These are phyloP conservation scores for Microbotryum saponariae DNA, from an alignment of 1,284 basidiomycete genomes.

Conservation along the genomic window DNA sequence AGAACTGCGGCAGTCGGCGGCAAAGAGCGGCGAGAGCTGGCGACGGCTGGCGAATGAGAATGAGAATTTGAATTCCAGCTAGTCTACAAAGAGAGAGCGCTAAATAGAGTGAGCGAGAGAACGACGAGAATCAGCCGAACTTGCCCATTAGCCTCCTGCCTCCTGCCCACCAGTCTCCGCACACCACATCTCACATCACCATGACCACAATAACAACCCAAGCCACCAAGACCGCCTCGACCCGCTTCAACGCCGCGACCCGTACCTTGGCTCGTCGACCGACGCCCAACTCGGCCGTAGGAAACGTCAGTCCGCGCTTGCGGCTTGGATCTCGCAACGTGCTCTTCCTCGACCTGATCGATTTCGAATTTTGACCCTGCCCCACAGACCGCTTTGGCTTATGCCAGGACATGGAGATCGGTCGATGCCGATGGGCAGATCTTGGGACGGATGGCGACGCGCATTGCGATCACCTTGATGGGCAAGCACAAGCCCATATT, in stretches of 20 bases:
- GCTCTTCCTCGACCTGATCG: not conserved
- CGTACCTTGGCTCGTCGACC: not conserved
- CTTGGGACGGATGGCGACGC: slow-evolving; percentile 84
- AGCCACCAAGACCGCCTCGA: not conserved
- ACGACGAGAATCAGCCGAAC: too few relatives aligned
- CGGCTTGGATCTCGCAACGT: not conserved
- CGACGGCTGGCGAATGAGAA: too few relatives aligned
- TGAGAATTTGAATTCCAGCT: too few relatives aligned
- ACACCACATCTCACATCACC: too few relatives aligned
- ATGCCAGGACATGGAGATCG: slow-evolving; percentile 90
- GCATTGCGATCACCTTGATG: slow-evolving; percentile 92
- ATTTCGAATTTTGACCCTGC: not conserved
- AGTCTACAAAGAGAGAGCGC: too few relatives aligned
- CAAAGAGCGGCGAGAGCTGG: too few relatives aligned
- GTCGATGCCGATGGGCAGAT: slow-evolving; percentile 83
- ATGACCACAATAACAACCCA: not conserved
- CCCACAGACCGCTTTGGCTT: slow-evolving; percentile 78
- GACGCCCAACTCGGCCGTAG: slow-evolving; percentile 27
- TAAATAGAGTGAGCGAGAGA: too few relatives aligned
- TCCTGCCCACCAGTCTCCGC: too few relatives aligned
- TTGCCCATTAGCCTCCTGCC: too few relatives aligned
- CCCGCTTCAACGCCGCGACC: not conserved
- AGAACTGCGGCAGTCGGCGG: too few relatives aligned
- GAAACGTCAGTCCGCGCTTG: slow-evolving; percentile 32
- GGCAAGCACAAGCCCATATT: slow-evolving; percentile 99